Conservation (phyloP, 192 early-diverging fungal genomes). For the Coemansia reversa region DNA sequence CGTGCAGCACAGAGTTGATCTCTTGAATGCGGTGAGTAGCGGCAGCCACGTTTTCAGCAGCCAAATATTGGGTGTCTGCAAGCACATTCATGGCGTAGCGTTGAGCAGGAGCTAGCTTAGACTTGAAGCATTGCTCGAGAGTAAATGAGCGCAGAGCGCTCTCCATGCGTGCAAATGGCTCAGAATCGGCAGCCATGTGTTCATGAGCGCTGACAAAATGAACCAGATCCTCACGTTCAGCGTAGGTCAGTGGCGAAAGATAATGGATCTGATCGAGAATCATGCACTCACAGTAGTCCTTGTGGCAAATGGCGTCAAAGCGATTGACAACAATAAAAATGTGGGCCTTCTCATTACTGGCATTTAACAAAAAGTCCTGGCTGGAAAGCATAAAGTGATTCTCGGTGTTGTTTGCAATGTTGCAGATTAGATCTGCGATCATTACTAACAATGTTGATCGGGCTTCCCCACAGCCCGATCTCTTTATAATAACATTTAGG, state of each 20-base stretch:
- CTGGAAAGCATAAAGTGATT: conserved; percentile 99
- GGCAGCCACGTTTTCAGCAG: conserved; percentile 66
- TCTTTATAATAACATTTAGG: no score
- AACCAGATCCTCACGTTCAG: conserved; percentile 85
- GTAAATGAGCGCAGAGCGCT: conserved; percentile 86
- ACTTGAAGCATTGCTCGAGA: conserved; percentile 90
- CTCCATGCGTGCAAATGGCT: conserved; percentile 79
- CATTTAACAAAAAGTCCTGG: conserved; percentile 93
- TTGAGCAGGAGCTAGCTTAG: conserved; percentile 93
- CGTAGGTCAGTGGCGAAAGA: conserved; percentile 91
- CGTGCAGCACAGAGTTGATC: conserved; percentile 63
- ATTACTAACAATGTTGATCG: no score
- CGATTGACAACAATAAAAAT: conserved; percentile 98
- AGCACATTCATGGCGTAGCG: conserved; percentile 87
- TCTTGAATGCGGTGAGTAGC: conserved; percentile 62
- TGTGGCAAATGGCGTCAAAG: conserved; percentile 92
- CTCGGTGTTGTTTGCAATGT: no score
- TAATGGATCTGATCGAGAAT: conserved; percentile 97
- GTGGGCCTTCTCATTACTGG: conserved; percentile 97
- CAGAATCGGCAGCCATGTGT: conserved; percentile 32
- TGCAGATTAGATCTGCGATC: no score
- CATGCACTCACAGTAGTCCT: conserved; percentile 89
- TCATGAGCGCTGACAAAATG: conserved; percentile 89
- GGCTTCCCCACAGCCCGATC: no score
- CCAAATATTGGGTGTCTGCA: conserved; percentile 71